A percentile compares a stretch with the other conserved stretches of the same genome.
phyloP scores from a whole-genome alignment of 345 rosid genomes.

The Alliaria petiolata region DNA sequence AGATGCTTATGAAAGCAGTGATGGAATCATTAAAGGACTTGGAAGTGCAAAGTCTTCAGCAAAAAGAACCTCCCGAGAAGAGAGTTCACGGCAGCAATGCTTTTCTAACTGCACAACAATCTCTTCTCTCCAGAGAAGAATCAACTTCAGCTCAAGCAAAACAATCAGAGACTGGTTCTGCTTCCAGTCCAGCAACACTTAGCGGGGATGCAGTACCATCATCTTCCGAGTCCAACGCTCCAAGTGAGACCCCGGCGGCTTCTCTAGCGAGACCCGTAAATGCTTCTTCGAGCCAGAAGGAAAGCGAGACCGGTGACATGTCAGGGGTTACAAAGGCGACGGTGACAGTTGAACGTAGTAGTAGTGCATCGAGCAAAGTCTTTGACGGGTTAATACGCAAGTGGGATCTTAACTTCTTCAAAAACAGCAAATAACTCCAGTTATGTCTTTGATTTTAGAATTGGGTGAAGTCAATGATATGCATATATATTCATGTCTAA shows the following conservation, averaged over 20 bases:
- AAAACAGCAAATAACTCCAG: constrained; percentile 40
- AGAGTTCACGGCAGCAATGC: constrained; percentile 17
- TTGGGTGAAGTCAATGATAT: constrained; percentile 10
- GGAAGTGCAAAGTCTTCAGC: constrained; percentile 39
- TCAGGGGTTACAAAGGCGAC: constrained; percentile 74
- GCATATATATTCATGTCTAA: constrained; percentile 5
- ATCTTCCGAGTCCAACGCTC: constrained; percentile 5
- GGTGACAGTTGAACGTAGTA: constrained; percentile 59
- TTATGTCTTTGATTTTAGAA: constrained; percentile 32
- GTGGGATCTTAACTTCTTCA: constrained; percentile 77
- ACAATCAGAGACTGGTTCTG: constrained; percentile 33
- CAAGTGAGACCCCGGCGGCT: constrained; percentile 10
- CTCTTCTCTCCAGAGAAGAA: constrained; percentile 38
- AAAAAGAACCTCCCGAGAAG: constrained; percentile 34
- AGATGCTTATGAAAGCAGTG: constrained; percentile 93
- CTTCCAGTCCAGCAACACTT: constrained; percentile 24
- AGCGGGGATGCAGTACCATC: constrained; percentile 15
- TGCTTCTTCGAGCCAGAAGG: constrained; percentile 30
- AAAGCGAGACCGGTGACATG: constrained; percentile 47
- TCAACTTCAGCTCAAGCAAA: constrained; percentile 33
- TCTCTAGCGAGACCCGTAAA: constrained; percentile 18
- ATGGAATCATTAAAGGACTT: constrained; percentile 65
- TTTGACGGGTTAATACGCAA: constrained; percentile 78
- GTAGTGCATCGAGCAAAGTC: constrained; percentile 54
- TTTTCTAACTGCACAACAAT: constrained; percentile 19